A percentile compares a stretch with the other conserved stretches of the same genome.
phyloP scores from a whole-genome alignment of 805 yeast species.

The Kazachstania africana region DNA sequence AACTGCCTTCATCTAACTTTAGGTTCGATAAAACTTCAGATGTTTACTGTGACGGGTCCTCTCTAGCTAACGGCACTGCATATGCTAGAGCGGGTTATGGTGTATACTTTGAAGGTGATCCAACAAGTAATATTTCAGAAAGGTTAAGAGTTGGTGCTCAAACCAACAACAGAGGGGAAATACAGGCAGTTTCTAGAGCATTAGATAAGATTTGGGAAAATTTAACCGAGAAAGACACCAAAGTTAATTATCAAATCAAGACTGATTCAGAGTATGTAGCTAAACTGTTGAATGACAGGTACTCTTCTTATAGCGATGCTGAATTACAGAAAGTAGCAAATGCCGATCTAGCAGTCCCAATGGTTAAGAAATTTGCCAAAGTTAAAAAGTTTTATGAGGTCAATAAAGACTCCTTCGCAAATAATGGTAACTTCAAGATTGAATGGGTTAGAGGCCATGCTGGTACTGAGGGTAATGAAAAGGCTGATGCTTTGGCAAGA shows the following conservation, averaged over 20 bases:
- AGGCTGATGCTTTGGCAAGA: constrained; percentile 67
- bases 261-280: constrained; percentile 67
- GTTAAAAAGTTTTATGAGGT: constrained; percentile 30
- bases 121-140: constrained; percentile 36
- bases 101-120: constrained; percentile 53
- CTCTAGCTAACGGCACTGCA: constrained; percentile 43
- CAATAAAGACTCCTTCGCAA: constrained; percentile 15
- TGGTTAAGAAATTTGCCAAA: constrained; percentile 31
- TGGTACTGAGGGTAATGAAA: constrained; percentile 59
- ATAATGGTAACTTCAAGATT: constrained; percentile 33
- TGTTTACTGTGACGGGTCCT: constrained; percentile 74
- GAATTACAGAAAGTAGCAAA: constrained; percentile 16
- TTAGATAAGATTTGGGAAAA: constrained; percentile 30
- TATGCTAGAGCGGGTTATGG: constrained; percentile 50
- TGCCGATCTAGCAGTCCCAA: constrained; percentile 21
- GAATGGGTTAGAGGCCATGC: constrained; percentile 64
- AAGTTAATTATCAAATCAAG: constrained; percentile 31
- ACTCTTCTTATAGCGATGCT: constrained; percentile 39
- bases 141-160: constrained; percentile 39
- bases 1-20: background rate
- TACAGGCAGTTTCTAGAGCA: constrained; percentile 53
- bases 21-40: constrained; percentile 5
- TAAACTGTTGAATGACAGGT: constrained; percentile 47
- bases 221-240: constrained; percentile 9
- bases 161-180: constrained; percentile 77